A percentile compares a stretch with the other conserved stretches of the same genome.
These are phyloP conservation scores for Termitomyces sp. DNA, from an alignment of 768 basidiomycete species.

Conservation along the genomic window DNA sequence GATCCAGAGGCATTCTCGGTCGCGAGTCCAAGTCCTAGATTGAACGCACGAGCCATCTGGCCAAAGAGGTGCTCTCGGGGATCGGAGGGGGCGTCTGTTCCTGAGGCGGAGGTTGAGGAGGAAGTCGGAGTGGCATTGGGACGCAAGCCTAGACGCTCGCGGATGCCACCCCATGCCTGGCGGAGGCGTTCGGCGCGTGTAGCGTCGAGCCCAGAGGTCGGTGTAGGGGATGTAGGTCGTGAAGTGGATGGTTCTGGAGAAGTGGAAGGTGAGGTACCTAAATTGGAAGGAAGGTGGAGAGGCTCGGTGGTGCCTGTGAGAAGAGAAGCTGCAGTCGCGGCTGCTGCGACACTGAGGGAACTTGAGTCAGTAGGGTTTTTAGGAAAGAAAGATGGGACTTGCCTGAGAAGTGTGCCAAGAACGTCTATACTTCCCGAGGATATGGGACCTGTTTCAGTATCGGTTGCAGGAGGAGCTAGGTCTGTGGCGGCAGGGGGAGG, in stretches of 20 bases:
- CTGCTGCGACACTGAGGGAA: slow-evolving; percentile 71
- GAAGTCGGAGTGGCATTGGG: slow-evolving; percentile 16
- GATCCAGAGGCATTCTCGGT: slow-evolving; percentile 16
- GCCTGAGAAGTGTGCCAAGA: slow-evolving; percentile 81
- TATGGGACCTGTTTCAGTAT: slow-evolving; percentile 29
- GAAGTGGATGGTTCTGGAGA: slow-evolving; percentile 5
- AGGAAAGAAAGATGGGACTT: slow-evolving; percentile 18
- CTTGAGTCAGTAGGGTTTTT: neutral
- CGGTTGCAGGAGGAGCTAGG: neutral
- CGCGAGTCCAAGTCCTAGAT: slow-evolving; percentile 59
- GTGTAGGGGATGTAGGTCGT: slow-evolving; percentile 38
- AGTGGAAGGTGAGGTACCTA: neutral
- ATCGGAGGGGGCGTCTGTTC: slow-evolving; percentile 25
- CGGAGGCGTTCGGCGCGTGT: slow-evolving; percentile 49
- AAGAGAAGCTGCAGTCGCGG: slow-evolving; percentile 85
- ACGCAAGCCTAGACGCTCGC: slow-evolving; percentile 62
- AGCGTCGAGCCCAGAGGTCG: slow-evolving; percentile 34
- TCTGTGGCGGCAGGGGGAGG: neutral
- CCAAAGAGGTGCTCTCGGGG: slow-evolving; percentile 71
- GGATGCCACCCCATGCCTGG: slow-evolving; percentile 63
- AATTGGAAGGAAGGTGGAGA: slow-evolving; percentile 44
- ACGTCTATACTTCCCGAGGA: slow-evolving; percentile 81
- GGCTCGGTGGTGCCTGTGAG: slow-evolving; percentile 70
- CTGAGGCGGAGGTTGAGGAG: slow-evolving; percentile 3
- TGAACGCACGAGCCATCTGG: slow-evolving; percentile 81